These are phyloP conservation scores for Sporisorium exsertum DNA, from an alignment of 1,284 basidiomycete species.

Conservation along the genomic window DNA sequence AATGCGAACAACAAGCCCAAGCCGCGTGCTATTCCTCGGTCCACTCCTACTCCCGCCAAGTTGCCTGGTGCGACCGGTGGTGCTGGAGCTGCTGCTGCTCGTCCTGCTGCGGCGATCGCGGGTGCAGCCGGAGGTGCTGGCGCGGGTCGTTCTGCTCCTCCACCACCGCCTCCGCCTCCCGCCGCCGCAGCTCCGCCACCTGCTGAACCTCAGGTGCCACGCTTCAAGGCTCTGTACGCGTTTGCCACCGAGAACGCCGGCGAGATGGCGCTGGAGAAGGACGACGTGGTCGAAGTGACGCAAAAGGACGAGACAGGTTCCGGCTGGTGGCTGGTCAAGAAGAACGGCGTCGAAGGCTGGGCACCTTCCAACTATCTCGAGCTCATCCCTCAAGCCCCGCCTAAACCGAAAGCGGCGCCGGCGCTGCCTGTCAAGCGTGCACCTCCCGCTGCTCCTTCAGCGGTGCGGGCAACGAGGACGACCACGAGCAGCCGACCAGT, in stretches of 20 bases:
- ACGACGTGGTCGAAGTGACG: slow-evolving; percentile 89
- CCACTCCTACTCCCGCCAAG: slow-evolving; percentile 41
- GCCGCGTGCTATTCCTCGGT: slow-evolving; percentile 55
- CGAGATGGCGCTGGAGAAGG: slow-evolving; percentile 89
- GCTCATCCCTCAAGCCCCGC: slow-evolving; percentile 76
- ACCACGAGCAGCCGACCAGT: slow-evolving; percentile 16
- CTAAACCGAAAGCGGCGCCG: slow-evolving; percentile 69
- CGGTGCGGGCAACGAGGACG: slow-evolving; percentile 36
- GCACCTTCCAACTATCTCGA: slow-evolving; percentile 90
- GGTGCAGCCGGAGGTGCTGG: slow-evolving; percentile 60
- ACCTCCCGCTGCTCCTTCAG: slow-evolving; percentile 70
- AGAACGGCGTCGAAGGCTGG: slow-evolving; percentile 87
- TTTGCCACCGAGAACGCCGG: slow-evolving; percentile 87
- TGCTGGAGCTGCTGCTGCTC: slow-evolving; percentile 13
- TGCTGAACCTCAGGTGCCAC: slow-evolving; percentile 76
- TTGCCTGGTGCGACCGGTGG: slow-evolving; percentile 23
- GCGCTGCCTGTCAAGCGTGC: slow-evolving; percentile 62
- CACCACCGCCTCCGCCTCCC: slow-evolving; percentile 73
- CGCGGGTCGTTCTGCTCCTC: slow-evolving; percentile 30
- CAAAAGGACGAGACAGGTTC: slow-evolving; percentile 79
- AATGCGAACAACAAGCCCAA: slow-evolving; percentile 58
- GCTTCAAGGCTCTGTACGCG: slow-evolving; percentile 77
- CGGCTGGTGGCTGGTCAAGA: slow-evolving; percentile 95
- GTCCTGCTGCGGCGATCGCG: slow-evolving; percentile 30
- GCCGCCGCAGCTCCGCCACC: slow-evolving; percentile 28